These are phyloP conservation scores for Russula vinacea DNA, from an alignment of 768 basidiomycete species.

Conservation along the genomic window DNA sequence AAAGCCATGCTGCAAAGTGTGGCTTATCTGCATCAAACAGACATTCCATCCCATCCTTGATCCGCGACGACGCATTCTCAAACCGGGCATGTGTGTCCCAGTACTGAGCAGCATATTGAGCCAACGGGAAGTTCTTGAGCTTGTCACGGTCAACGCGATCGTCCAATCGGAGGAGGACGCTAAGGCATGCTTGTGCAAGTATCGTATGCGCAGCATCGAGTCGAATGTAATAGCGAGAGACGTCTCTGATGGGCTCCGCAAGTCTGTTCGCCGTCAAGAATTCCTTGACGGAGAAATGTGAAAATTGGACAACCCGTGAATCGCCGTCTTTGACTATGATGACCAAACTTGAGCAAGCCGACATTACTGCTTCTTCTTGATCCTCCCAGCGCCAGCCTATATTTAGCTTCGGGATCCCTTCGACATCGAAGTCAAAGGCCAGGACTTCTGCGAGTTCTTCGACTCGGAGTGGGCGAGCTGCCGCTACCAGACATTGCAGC, in stretches of 20 bases:
- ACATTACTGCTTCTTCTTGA: constrained; percentile 1
- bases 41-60: neutral
- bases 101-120: neutral
- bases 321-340: neutral
- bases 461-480: no score
- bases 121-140: neutral
- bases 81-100: neutral
- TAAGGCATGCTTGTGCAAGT: constrained; percentile 1
- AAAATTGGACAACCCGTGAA: neutral
- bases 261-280: neutral
- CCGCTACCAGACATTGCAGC: no score
- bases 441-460: no score
- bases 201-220: neutral
- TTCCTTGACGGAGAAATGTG: neutral
- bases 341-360: constrained; percentile 6
- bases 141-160: neutral
- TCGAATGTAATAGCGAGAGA: neutral
- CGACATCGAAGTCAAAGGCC: no score
- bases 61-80: neutral
- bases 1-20: constrained; percentile 1
- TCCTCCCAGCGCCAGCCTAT: neutral
- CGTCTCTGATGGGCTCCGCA: neutral
- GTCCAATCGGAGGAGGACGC: constrained; percentile 4
- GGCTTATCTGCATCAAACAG: neutral
- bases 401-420: neutral